These are phyloP conservation scores for Moesziomyces aphidis DNA, from an alignment of 1,284 basidiomycete genomes.

Conservation along the genomic window DNA sequence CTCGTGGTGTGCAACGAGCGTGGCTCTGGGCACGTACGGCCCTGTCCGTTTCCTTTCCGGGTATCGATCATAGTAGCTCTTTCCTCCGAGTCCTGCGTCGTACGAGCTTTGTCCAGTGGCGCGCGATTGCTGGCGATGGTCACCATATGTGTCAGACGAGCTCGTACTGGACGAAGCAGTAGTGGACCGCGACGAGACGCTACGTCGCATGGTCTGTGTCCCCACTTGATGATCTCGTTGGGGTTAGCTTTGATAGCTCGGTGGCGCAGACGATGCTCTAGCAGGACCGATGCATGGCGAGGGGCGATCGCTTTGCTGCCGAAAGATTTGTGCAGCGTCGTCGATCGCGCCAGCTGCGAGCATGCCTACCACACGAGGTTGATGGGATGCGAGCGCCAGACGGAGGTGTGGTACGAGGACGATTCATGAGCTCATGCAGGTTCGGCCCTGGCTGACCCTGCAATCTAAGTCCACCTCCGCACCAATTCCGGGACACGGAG, in stretches of 20 bases:
- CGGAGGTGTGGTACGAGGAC: no score
- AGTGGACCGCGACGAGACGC: not conserved
- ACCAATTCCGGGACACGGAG: no score
- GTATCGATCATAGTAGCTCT: constrained; percentile 54
- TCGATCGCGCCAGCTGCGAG: not conserved
- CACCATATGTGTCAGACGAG: not conserved
- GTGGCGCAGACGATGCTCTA: not conserved
- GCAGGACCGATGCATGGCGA: not conserved
- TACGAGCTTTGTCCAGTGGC: not conserved
- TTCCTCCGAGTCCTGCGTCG: not conserved
- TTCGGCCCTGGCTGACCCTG: no score
- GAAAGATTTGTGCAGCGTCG: not conserved
- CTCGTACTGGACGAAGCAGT: not conserved
- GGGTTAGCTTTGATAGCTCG: not conserved
- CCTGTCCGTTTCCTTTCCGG: constrained; percentile 52
- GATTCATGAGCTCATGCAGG: not conserved
- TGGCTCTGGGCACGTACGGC: constrained; percentile 45
- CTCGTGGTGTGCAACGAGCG: constrained; percentile 17
- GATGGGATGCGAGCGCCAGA: not conserved
- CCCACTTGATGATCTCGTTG: not conserved
- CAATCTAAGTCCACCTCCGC: no score
- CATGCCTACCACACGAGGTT: not conserved
- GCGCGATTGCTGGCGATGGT: not conserved
- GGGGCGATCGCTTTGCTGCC: not conserved
- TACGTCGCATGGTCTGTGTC: not conserved